phyloP scores from a whole-genome alignment of 176 grass and related monocot genomes.

The Musa acuminata region DNA sequence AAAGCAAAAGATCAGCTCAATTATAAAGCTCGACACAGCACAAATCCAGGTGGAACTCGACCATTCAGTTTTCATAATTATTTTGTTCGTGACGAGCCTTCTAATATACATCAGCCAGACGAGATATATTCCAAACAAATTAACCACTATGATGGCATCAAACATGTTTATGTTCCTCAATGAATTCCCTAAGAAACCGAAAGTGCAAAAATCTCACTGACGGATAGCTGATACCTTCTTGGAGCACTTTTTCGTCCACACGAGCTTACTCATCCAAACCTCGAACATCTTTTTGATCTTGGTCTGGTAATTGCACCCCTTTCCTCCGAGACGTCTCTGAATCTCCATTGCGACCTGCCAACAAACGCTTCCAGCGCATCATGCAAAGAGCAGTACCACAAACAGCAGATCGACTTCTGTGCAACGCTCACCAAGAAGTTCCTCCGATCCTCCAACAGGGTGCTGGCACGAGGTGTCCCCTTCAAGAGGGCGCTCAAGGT shows the following conservation, averaged over 20 bases:
- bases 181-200: too few relatives aligned
- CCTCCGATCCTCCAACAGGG: conserved; percentile 30
- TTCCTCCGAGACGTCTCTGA: conserved; percentile 32
- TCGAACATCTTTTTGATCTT: conserved; percentile 38
- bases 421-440: conserved; percentile 38
- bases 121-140: neutral
- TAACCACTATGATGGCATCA: too few relatives aligned
- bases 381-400: conserved; percentile 13
- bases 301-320: neutral
- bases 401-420: neutral
- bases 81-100: neutral
- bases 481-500: conserved; percentile 27
- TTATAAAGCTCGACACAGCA: too few relatives aligned
- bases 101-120: neutral
- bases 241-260: conserved; percentile 24
- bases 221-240: conserved; percentile 8
- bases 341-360: conserved; percentile 51
- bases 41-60: neutral
- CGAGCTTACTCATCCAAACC: conserved; percentile 42
- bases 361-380: conserved; percentile 18
- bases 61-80: neutral
- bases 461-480: conserved; percentile 5
- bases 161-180: too few relatives aligned
- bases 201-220: neutral
- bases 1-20: too few relatives aligned